Evolutionary conservation across 306 rosid genomes (phyloP).

Genomic region (Luffa acutangula): DNA sequence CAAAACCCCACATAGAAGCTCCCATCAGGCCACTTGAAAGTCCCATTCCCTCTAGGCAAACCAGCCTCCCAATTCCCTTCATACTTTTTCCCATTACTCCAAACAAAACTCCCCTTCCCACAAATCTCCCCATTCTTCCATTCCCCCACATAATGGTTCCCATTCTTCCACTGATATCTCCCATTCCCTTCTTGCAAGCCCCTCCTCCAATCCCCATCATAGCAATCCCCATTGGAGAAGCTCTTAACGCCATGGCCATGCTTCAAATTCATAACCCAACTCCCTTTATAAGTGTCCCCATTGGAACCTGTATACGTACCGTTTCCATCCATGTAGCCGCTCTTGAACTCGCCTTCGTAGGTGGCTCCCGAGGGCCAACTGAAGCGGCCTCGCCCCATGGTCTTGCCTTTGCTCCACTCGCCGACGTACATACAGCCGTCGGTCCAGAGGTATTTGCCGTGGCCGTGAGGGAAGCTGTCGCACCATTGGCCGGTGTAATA

Average conservation of each 20-base stretch:
- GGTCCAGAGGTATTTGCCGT: slow-evolving; percentile 74
- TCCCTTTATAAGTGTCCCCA: slow-evolving; percentile 70
- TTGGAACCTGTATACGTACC: slow-evolving; percentile 51
- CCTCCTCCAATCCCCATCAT: slow-evolving; percentile 73
- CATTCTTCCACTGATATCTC: slow-evolving; percentile 66
- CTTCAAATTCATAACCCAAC: slow-evolving; percentile 71
- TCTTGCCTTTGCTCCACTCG: slow-evolving; percentile 67
- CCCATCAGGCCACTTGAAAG: slow-evolving; percentile 61
- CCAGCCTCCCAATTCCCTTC: slow-evolving; percentile 80
- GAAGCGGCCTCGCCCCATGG: slow-evolving; percentile 72
- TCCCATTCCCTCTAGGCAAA: slow-evolving; percentile 63
- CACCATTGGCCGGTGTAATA: slow-evolving; percentile 85
- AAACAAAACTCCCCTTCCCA: slow-evolving; percentile 62
- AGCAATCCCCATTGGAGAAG: slow-evolving; percentile 56
- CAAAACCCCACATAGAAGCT: slow-evolving; percentile 61
- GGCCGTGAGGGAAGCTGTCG: slow-evolving; percentile 63
- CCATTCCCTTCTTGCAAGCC: slow-evolving; percentile 71
- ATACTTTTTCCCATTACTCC: slow-evolving; percentile 56
- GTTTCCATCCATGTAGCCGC: slow-evolving; percentile 67
- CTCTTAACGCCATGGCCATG: slow-evolving; percentile 65
- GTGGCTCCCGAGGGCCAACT: slow-evolving; percentile 94
- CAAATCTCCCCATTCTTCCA: slow-evolving; percentile 69
- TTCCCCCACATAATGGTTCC: slow-evolving; percentile 57
- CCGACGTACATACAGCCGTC: slow-evolving; percentile 90
- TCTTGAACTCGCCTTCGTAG: slow-evolving; percentile 83